Evolutionary conservation across 345 rosid genomes (phyloP).

Genomic region (sweet orange (Citrus sinensis)): DVS_A1.0 CM039167.1:23803501-23804000

Average conservation of each 20-base stretch:
- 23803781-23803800: background rate
- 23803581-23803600: background rate
- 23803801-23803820: background rate
- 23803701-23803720: background rate
- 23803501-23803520: background rate
- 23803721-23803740: background rate
- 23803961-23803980: no score
- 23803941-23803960: no score
- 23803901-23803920: no score
- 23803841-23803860: background rate
- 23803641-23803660: background rate
- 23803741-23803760: background rate
- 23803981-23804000: no score
- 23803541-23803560: background rate
- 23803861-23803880: background rate
- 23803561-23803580: background rate
- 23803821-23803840: background rate
- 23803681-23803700: background rate
- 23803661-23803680: background rate
- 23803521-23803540: background rate
- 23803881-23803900: no score
- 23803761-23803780: background rate
- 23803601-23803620: background rate
- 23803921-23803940: no score
- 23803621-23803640: background rate